Conservation (phyloP, 371 early-diverging fungal genomes). For the Chytridium lagenaria region DNA sequence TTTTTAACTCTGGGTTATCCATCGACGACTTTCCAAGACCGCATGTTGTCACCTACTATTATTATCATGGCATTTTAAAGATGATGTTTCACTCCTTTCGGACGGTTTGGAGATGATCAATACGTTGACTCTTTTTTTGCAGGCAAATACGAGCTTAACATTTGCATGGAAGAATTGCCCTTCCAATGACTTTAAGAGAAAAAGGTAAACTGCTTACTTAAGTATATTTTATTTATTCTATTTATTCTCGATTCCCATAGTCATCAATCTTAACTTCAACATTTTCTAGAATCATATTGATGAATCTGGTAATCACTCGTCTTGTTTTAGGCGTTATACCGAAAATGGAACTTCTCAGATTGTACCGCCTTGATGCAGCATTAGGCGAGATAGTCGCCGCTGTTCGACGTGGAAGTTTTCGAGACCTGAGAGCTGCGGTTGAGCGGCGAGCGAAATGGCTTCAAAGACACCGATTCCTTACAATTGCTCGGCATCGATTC, state of each 20-base stretch:
- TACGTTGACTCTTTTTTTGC: constrained; percentile 1
- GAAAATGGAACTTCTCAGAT: not conserved
- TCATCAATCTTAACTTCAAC: not conserved
- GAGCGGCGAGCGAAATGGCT: not conserved
- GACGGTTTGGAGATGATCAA: not conserved
- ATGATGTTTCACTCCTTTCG: constrained; percentile 10
- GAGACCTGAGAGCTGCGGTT: not conserved
- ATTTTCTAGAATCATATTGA: not conserved
- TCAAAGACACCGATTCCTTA: not conserved
- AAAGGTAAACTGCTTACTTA: not conserved
- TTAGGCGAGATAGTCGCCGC: not conserved
- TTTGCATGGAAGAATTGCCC: constrained; percentile 5
- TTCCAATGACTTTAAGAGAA: not conserved
- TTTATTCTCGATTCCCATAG: too few relatives aligned
- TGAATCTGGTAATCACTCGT: not conserved
- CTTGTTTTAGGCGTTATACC: constrained; percentile 1
- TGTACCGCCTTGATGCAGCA: not conserved
- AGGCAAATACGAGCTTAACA: constrained; percentile 2
- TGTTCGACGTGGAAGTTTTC: not conserved
- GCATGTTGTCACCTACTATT: constrained; percentile 13
- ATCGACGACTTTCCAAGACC: constrained; percentile 1
- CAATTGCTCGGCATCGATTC: constrained; percentile 7
- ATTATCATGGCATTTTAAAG: constrained; percentile 12
- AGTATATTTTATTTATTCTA: not conserved
- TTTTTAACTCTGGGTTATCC: not conserved